Evolutionary conservation across 305 asterid species (phyloP).

Genomic region (Fraxinus sp.): DNA sequence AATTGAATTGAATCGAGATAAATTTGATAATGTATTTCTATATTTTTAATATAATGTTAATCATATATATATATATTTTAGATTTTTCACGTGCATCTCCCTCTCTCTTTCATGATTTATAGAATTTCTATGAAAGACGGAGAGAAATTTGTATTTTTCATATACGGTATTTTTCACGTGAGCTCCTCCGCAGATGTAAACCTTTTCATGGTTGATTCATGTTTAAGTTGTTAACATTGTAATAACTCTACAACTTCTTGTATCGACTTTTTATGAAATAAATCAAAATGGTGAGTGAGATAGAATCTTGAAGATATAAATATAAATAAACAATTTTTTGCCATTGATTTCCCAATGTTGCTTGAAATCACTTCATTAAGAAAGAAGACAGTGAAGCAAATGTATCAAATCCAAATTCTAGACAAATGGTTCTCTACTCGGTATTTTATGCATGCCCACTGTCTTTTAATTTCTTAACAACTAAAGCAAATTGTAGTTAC

Average conservation of each 20-base stretch:
- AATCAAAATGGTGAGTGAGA: neutral
- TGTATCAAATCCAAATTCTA: constrained; percentile 37
- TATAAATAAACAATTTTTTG: neutral
- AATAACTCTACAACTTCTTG: neutral
- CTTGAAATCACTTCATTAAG: neutral
- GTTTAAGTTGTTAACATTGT: neutral
- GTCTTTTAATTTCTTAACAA: neutral
- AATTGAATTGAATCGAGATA: neutral
- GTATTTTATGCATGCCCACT: constrained; percentile 26
- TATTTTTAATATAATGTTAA: too few species aligned
- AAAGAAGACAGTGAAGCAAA: neutral
- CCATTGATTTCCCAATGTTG: too few species aligned
- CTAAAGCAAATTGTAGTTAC: neutral
- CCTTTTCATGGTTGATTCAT: neutral
- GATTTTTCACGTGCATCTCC: too few species aligned
- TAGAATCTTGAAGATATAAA: too few species aligned
- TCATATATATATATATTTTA: too few species aligned
- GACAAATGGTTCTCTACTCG: constrained; percentile 28
- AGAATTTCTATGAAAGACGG: neutral
- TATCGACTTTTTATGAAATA: too few species aligned
- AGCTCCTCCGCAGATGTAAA: neutral
- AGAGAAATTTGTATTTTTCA: neutral
- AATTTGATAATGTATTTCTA: neutral
- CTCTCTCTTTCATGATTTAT: neutral
- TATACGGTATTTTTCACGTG: neutral